Percentiles rank a stretch among this genome's conserved stretches.
phyloP scores from a whole-genome alignment of 2,329 filamentous ascomycete species.

The Apiospora malaysiana region DNA sequence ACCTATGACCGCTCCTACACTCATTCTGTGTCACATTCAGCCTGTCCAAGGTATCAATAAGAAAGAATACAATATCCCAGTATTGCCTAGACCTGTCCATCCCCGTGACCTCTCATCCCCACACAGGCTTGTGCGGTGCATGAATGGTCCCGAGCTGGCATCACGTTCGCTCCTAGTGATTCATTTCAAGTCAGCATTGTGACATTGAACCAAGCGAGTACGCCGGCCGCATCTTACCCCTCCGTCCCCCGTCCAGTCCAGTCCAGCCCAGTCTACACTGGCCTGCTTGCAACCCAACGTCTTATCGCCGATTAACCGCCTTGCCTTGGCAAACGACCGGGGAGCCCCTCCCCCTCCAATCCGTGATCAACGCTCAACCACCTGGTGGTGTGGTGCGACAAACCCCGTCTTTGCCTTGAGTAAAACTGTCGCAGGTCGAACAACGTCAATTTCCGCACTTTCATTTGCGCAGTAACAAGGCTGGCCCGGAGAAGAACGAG shows the following conservation, averaged over 20 bases:
- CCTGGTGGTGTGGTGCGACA: conserved; percentile 17
- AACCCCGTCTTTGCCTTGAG: conserved; percentile 11
- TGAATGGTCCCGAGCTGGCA: conserved; percentile 15
- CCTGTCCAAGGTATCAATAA: conserved; percentile 17
- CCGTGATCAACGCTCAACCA: conserved; percentile 5
- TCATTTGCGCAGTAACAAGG: not conserved
- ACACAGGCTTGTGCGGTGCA: conserved; percentile 13
- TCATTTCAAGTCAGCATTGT: conserved; percentile 17
- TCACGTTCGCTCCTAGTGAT: conserved; percentile 17
- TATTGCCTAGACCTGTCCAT: conserved; percentile 17
- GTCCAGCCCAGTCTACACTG: not conserved
- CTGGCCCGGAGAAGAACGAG: not conserved
- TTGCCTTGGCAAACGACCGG: conserved; percentile 15
- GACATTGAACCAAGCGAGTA: conserved; percentile 4
- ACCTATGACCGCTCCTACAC: not conserved
- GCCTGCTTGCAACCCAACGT: conserved; percentile 12
- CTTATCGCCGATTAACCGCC: conserved; percentile 12
- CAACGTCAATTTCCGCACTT: not conserved
- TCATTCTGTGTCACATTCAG: conserved; percentile 13
- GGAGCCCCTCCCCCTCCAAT: conserved; percentile 14
- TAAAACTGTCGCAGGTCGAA: conserved; percentile 17
- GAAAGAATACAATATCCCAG: conserved; percentile 18
- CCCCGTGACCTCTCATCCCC: conserved; percentile 14
- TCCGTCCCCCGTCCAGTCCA: not conserved
- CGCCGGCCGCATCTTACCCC: conserved; percentile 6